phyloP scores from a whole-genome alignment of 164 flowering plant genomes.

The Warburgia ugandensis region DNA sequence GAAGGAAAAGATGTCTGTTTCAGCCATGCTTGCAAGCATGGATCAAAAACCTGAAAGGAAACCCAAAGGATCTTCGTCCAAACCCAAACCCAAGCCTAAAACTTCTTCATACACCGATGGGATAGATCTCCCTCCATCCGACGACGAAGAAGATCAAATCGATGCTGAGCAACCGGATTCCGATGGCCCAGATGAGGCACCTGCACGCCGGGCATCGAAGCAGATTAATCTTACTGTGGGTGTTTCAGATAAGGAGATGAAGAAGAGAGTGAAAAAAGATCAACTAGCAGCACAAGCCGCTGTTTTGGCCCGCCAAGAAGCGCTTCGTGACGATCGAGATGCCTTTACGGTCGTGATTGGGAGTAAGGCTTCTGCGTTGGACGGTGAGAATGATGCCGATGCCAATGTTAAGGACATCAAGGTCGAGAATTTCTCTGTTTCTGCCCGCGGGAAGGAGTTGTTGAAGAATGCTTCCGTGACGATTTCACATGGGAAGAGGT shows the following conservation, averaged over 20 bases:
- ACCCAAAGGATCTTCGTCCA: constrained; percentile 37
- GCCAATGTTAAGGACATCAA: constrained; percentile 19
- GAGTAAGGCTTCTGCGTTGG: constrained; percentile 5
- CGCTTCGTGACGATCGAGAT: constrained; percentile 71
- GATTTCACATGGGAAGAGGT: constrained; percentile 17
- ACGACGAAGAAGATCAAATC: constrained; percentile 43
- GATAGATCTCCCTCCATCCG: constrained; percentile 80
- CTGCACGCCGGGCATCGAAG: constrained; percentile 9
- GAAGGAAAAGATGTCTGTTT: constrained; percentile 54
- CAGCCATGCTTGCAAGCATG: constrained; percentile 80
- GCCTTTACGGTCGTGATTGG: constrained; percentile 37
- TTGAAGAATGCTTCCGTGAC: constrained; percentile 12
- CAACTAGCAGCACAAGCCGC: constrained; percentile 42
- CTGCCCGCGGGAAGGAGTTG: constrained; percentile 16
- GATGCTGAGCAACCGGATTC: constrained; percentile 23
- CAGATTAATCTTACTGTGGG: constrained; percentile 24
- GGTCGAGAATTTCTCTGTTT: constrained; percentile 15
- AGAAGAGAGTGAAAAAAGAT: constrained; percentile 74
- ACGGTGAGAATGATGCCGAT: constrained; percentile 9
- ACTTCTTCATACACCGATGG: constrained; percentile 55
- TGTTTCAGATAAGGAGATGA: constrained; percentile 50
- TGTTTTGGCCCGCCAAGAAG: constrained; percentile 50
- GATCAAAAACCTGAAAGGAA: constrained; percentile 64
- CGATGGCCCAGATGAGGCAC: neutral
- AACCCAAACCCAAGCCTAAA: constrained; percentile 24